Conservation (phyloP, 116 monocot species). For the Cymodocea nodosa region DNA sequence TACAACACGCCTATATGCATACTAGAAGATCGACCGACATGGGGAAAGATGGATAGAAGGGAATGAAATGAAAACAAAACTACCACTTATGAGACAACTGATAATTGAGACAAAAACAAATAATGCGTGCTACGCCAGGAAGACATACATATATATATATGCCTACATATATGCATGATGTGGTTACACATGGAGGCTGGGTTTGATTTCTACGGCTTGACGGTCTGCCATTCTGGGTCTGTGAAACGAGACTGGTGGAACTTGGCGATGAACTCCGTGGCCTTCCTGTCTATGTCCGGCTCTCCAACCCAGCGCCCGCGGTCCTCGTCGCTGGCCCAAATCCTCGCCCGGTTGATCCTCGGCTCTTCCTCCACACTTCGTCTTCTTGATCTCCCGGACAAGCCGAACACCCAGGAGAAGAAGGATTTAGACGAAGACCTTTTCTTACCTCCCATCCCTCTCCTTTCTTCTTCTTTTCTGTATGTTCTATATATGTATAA, state of each 20-base stretch:
- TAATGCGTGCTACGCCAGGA: no score
- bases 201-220: constrained; percentile 1
- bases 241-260: constrained; percentile 13
- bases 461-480: neutral
- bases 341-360: constrained; percentile 1
- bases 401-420: constrained; percentile 12
- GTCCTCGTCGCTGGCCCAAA: constrained; percentile 26
- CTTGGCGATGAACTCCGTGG: constrained; percentile 15
- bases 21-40: no score
- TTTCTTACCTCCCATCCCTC: constrained; percentile 13
- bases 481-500: no score
- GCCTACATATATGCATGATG: no score
- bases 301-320: constrained; percentile 13
- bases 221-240: constrained; percentile 10
- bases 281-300: constrained; percentile 18
- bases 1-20: no score
- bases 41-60: no score
- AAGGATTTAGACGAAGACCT: constrained; percentile 13
- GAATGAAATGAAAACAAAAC: no score
- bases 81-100: no score
- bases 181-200: no score
- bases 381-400: neutral
- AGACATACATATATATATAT: no score
- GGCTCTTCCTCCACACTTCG: neutral
- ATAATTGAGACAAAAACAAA: no score